Conservation (phyloP, 2,329 filamentous ascomycete genomes). For the Dactylellina sp. region DNA sequence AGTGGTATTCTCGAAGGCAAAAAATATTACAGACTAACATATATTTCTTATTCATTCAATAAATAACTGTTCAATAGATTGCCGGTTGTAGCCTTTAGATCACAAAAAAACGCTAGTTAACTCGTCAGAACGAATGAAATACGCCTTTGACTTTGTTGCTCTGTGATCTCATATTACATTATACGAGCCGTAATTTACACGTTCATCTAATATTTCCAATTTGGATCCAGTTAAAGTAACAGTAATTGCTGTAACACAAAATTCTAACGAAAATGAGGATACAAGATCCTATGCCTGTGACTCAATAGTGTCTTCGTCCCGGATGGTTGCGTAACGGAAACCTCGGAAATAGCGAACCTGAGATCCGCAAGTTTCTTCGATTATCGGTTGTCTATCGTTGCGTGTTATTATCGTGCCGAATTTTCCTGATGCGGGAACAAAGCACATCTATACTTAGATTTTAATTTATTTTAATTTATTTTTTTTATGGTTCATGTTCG, state of each 20-base stretch:
- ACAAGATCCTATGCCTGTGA: slow-evolving; percentile 22
- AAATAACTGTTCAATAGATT: too few relatives aligned
- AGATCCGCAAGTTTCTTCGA: slow-evolving; percentile 36
- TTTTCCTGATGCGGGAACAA: not conserved
- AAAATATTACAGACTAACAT: too few relatives aligned
- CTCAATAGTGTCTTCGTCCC: too few relatives aligned
- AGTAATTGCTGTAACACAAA: not conserved
- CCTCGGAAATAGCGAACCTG: slow-evolving; percentile 23
- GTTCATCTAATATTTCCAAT: slow-evolving; percentile 36
- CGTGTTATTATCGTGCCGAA: slow-evolving; percentile 13
- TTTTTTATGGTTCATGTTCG: too few relatives aligned
- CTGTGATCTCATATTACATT: too few relatives aligned
- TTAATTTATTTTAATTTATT: not conserved
- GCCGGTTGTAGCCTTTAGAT: too few relatives aligned
- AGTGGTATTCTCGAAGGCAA: too few relatives aligned
- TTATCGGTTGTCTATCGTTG: slow-evolving; percentile 22
- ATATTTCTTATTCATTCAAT: too few relatives aligned
- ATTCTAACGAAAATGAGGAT: not conserved
- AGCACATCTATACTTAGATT: not conserved
- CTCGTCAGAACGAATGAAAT: too few relatives aligned
- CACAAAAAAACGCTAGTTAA: too few relatives aligned
- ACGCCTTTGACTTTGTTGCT: too few relatives aligned
- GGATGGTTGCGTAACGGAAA: not conserved
- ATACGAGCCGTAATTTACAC: not conserved
- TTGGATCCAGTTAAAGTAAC: slow-evolving; percentile 35